These are phyloP conservation scores for Hypocrella siamensis DNA, from an alignment of 2,329 filamentous ascomycete genomes.

Conservation along the genomic window DNA sequence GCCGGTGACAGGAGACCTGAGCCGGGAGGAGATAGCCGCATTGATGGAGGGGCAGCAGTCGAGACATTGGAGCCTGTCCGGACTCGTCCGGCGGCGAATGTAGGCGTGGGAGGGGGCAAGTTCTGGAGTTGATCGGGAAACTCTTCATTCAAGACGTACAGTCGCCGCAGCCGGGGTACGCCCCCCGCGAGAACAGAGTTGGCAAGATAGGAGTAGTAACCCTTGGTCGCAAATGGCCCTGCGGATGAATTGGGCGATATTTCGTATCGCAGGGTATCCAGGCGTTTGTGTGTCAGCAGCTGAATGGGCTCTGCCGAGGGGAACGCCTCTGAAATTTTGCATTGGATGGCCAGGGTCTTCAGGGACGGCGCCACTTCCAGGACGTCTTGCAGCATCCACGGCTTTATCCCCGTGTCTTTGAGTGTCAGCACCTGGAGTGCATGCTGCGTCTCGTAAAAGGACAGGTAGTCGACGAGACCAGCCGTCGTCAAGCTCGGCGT, in stretches of 20 bases:
- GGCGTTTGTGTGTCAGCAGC: constrained; percentile 50
- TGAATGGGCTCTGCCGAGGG: constrained; percentile 32
- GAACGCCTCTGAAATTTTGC: constrained; percentile 33
- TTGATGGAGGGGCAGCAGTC: constrained; percentile 4
- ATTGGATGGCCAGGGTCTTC: constrained; percentile 37
- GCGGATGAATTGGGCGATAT: constrained; percentile 47
- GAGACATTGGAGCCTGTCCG: constrained; percentile 18
- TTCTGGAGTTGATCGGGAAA: constrained; percentile 68
- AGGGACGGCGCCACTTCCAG: constrained; percentile 42
- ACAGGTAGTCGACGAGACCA: constrained; percentile 56
- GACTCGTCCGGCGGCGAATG: constrained; percentile 13
- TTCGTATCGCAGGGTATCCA: constrained; percentile 68
- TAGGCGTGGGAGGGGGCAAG: constrained; percentile 47
- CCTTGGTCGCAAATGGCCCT: constrained; percentile 40
- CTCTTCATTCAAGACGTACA: constrained; percentile 74
- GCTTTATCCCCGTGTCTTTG: constrained; percentile 53
- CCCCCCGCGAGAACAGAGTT: constrained; percentile 64
- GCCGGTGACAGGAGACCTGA: constrained; percentile 11
- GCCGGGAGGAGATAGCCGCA: constrained; percentile 7
- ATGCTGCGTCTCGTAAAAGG: constrained; percentile 39
- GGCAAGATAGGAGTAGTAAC: constrained; percentile 76
- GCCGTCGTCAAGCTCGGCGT: constrained; percentile 54
- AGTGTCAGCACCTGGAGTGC: constrained; percentile 54
- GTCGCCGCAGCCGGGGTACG: constrained; percentile 55
- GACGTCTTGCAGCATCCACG: constrained; percentile 43